Evolutionary conservation across 768 basidiomycete species (phyloP).

Genomic region (Pulveroboletus frians): DNA sequence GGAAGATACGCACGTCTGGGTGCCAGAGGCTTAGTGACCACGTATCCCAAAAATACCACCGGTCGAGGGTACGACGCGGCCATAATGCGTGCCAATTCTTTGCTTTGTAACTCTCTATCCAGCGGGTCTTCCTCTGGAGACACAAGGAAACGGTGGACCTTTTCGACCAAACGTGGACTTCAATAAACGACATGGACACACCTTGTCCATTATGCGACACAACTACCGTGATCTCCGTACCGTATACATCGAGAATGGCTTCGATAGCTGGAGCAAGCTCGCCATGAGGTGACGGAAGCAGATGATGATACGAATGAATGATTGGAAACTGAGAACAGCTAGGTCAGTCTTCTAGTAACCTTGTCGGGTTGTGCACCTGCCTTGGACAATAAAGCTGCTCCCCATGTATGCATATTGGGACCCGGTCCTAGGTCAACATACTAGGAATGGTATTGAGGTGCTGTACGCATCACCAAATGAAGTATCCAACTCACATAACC

Average conservation of each 20-base stretch:
- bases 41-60: constrained; percentile 76
- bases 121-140: constrained; percentile 75
- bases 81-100: constrained; percentile 77
- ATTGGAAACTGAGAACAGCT: constrained; percentile 66
- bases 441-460: constrained; percentile 34
- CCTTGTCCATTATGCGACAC: constrained; percentile 92
- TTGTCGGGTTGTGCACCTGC: constrained; percentile 26
- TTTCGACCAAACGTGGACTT: neutral
- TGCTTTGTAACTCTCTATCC: constrained; percentile 85
- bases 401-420: constrained; percentile 88
- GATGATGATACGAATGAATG: constrained; percentile 77
- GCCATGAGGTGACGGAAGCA: constrained; percentile 80
- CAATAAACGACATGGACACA: constrained; percentile 22
- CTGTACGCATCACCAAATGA: neutral
- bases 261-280: constrained; percentile 90
- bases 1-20: constrained; percentile 46
- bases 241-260: constrained; percentile 75
- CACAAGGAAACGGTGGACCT: neutral
- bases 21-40: constrained; percentile 66
- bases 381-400: constrained; percentile 76
- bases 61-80: constrained; percentile 62
- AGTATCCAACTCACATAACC: constrained; percentile 60
- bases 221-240: constrained; percentile 74
- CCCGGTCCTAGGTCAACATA: constrained; percentile 88
- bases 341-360: neutral